These are phyloP conservation scores for Salix purpurea DNA, from an alignment of 345 rosid genomes.

Conservation along the genomic window DNA sequence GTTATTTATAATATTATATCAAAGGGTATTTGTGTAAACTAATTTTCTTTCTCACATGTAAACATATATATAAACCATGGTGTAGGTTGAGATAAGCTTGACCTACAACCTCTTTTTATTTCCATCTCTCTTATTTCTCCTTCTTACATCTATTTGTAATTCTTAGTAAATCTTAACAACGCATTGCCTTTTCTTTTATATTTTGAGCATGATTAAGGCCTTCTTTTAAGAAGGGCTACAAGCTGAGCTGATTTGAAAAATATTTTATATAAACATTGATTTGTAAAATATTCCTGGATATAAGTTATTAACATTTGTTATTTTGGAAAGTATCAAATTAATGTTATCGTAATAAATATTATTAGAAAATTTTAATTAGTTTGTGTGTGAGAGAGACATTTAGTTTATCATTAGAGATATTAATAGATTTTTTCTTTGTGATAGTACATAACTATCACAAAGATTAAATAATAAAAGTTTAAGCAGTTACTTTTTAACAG, in stretches of 20 bases:
- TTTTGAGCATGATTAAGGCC: background rate
- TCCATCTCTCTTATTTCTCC: background rate
- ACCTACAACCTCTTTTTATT: background rate
- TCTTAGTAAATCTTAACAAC: background rate
- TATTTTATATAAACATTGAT: too few species aligned
- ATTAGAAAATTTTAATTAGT: too few species aligned
- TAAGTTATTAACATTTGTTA: too few species aligned
- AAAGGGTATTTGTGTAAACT: background rate
- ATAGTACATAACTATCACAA: background rate
- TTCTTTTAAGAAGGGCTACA: too few species aligned
- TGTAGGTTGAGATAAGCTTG: background rate
- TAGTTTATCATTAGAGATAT: too few species aligned
- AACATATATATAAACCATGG: background rate
- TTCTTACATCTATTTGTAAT: background rate
- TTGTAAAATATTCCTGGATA: background rate
- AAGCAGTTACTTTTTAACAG: too few species aligned
- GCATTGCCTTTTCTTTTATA: background rate
- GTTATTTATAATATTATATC: background rate
- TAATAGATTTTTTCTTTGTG: background rate
- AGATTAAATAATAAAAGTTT: too few species aligned
- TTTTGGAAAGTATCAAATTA: background rate
- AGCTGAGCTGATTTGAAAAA: background rate
- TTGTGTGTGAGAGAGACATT: too few species aligned
- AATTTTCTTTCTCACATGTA: background rate
- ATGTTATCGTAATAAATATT: too few species aligned